phyloP scores from a whole-genome alignment of 352 stramenopile species.

The Globisporangium barbulae region DNA sequence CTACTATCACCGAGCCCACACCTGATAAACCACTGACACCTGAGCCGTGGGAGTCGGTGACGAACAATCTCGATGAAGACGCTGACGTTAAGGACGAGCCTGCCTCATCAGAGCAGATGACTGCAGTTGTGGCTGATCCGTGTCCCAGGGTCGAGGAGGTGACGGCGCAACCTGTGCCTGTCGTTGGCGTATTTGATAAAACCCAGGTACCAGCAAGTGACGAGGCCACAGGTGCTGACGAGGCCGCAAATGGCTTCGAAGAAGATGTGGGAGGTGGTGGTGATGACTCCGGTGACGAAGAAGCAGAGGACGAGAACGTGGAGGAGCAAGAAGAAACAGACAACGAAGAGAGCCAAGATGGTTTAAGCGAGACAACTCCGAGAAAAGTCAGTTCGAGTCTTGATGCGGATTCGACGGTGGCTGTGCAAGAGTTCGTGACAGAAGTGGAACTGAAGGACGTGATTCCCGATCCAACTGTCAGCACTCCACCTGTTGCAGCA shows the following conservation, averaged over 20 bases:
- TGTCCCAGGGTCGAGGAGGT: conserved; percentile 19
- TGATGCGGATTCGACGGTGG: neutral
- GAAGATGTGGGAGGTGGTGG: neutral
- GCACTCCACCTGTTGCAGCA: neutral
- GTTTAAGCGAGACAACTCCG: neutral
- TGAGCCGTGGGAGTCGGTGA: neutral
- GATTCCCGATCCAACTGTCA: neutral
- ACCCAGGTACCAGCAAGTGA: neutral
- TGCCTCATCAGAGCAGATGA: neutral
- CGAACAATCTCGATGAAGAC: neutral
- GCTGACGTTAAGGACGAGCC: neutral
- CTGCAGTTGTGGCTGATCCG: neutral
- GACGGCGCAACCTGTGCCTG: conserved; percentile 1
- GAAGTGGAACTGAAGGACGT: neutral
- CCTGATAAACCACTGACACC: neutral
- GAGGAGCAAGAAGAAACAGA: conserved; percentile 5
- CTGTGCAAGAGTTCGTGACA: neutral
- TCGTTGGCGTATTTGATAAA: conserved; percentile 5
- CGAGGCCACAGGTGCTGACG: neutral
- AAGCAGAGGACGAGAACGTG: conserved; percentile 12
- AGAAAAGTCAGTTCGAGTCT: neutral
- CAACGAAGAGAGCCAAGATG: conserved; percentile 6
- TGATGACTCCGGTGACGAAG: neutral
- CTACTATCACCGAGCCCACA: neutral
- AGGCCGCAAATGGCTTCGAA: neutral